phyloP scores from a whole-genome alignment of 1,284 basidiomycete species.

The Omphalotus olearius region DNA sequence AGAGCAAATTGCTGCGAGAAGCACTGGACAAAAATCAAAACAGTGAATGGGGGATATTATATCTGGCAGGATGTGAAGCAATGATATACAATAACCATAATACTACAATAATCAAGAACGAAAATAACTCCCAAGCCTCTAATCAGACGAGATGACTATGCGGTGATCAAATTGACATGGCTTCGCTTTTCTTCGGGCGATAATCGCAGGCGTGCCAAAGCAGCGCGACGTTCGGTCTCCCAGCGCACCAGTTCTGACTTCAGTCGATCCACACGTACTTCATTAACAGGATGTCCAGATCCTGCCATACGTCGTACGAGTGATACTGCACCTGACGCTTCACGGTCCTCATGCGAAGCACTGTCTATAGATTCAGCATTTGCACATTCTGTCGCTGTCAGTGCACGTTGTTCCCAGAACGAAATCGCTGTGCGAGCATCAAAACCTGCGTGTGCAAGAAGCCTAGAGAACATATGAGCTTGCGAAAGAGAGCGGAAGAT shows the following conservation, averaged over 20 bases:
- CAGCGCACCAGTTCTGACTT: slow-evolving; percentile 64
- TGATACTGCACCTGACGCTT: slow-evolving; percentile 17
- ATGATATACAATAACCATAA: not conserved
- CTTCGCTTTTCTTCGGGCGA: slow-evolving; percentile 9
- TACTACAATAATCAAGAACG: not conserved
- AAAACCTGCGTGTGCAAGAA: slow-evolving; percentile 85
- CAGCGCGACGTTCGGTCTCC: slow-evolving; percentile 45
- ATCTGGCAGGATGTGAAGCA: not conserved
- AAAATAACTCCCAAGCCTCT: not conserved
- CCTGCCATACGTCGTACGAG: slow-evolving; percentile 38
- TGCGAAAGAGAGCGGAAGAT: slow-evolving; percentile 1
- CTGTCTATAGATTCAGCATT: slow-evolving; percentile 20
- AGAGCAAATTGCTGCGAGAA: not conserved
- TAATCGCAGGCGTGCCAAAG: slow-evolving; percentile 16
- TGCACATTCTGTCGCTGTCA: slow-evolving; percentile 16
- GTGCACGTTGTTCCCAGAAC: slow-evolving; percentile 62
- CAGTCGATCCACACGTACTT: slow-evolving; percentile 53
- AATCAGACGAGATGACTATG: slow-evolving; percentile 4
- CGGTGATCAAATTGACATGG: slow-evolving; percentile 12
- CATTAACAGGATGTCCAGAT: slow-evolving; percentile 58
- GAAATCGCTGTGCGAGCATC: slow-evolving; percentile 70
- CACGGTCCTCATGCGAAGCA: slow-evolving; percentile 27
- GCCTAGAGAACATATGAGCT: slow-evolving; percentile 32
- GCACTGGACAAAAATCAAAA: too few relatives aligned
- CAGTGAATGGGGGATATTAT: not conserved